Evolutionary conservation across 768 basidiomycete species (phyloP).

Genomic region (Kwoniella heveanensis): DNA sequence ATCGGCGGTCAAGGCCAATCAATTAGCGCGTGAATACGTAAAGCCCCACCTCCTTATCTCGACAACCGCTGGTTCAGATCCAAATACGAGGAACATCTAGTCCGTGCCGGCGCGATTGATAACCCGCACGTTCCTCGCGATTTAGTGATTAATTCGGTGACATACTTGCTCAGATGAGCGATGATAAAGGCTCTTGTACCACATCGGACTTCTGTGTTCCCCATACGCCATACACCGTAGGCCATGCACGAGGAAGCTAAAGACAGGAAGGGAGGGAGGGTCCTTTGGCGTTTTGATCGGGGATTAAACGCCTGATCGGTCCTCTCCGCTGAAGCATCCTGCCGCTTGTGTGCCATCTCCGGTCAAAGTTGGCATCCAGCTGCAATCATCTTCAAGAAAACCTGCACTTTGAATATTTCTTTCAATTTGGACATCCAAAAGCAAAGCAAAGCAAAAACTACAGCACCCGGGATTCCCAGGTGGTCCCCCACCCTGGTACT

Average conservation of each 20-base stretch:
- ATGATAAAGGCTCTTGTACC: neutral
- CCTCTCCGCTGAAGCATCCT: neutral
- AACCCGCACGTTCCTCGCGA: neutral
- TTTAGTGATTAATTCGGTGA: neutral
- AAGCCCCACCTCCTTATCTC: neutral
- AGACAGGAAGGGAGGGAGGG: too few relatives aligned
- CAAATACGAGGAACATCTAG: neutral
- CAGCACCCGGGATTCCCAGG: conserved; percentile 25
- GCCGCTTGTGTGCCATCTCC: neutral
- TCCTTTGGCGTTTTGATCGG: neutral
- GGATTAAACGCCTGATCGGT: neutral
- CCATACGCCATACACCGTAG: neutral
- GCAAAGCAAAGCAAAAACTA: conserved; percentile 13
- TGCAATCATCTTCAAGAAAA: neutral
- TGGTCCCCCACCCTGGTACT: conserved; percentile 26
- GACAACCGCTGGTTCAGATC: neutral
- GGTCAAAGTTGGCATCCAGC: neutral
- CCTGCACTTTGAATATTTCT: neutral
- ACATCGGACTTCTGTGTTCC: too few relatives aligned
- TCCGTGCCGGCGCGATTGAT: neutral
- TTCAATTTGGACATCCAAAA: neutral
- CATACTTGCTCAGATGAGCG: neutral
- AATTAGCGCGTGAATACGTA: neutral
- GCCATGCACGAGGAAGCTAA: neutral
- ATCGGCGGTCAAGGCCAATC: neutral